Evolutionary conservation across 257 asterid genomes (phyloP).

Genomic region (Plectranthus barbatus): DNA sequence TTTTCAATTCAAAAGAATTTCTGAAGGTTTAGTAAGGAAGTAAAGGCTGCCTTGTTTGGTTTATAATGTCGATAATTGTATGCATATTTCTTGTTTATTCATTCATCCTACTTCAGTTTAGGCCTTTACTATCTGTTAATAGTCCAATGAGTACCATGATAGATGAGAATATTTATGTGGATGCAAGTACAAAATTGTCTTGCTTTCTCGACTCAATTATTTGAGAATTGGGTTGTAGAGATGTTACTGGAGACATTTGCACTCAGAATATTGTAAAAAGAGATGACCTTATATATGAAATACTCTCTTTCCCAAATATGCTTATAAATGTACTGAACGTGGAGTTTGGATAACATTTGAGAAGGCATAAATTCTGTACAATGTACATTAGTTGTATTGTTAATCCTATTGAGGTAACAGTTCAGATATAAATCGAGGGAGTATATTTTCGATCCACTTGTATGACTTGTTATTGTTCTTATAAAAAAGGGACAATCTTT

Average conservation of each 20-base stretch:
- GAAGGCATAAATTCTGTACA: too few relatives aligned
- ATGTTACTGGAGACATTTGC: neutral
- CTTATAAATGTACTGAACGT: too few relatives aligned
- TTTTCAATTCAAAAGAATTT: neutral
- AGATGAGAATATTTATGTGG: neutral
- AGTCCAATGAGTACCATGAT: neutral
- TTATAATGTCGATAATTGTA: neutral
- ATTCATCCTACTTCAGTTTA: neutral
- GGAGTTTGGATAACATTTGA: too few relatives aligned
- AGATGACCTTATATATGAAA: too few relatives aligned
- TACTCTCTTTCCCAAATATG: too few relatives aligned
- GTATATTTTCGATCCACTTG: too few relatives aligned
- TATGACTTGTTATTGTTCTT: too few relatives aligned
- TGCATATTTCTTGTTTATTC: neutral
- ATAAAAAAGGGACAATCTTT: too few relatives aligned
- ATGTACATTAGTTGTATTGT: too few relatives aligned
- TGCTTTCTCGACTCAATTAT: neutral
- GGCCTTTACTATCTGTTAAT: neutral
- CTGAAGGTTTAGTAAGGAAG: neutral
- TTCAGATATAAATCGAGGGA: too few relatives aligned
- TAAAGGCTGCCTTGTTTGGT: neutral
- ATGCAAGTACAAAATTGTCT: neutral
- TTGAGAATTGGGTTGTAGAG: neutral
- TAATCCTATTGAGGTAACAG: too few relatives aligned
- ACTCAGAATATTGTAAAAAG: neutral